Conservation (phyloP, 495 filamentous ascomycete species). For the Lepraria neglecta region DNA sequence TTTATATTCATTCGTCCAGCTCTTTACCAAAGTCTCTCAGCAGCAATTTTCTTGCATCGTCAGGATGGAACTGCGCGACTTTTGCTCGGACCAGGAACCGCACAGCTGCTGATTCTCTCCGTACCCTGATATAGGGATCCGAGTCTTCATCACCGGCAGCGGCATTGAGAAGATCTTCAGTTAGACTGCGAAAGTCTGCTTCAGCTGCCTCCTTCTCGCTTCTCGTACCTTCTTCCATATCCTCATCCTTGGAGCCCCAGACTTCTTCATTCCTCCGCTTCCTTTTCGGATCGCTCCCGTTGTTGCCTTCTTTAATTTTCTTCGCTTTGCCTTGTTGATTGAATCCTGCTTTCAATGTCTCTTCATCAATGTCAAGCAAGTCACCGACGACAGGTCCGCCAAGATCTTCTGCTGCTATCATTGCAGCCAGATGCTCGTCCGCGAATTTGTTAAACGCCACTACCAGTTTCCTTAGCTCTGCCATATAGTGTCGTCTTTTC, state of each 20-base stretch:
- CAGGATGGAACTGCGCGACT: conserved; percentile 80
- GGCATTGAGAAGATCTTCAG: conserved; percentile 57
- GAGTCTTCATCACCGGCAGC: conserved; percentile 41
- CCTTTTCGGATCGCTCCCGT: conserved; percentile 40
- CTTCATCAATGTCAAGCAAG: conserved; percentile 55
- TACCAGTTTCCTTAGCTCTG: conserved; percentile 51
- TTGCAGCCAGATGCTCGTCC: conserved; percentile 61
- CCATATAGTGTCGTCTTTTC: conserved; percentile 50
- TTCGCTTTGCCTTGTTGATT: conserved; percentile 64
- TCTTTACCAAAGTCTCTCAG: conserved; percentile 81
- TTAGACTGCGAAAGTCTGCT: conserved; percentile 59
- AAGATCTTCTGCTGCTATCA: conserved; percentile 81
- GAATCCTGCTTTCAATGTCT: conserved; percentile 60
- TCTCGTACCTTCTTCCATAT: conserved; percentile 28
- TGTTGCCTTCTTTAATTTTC: conserved; percentile 45
- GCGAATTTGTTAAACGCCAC: conserved; percentile 65
- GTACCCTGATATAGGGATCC: conserved; percentile 59
- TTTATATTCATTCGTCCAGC: conserved; percentile 53
- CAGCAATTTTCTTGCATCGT: conserved; percentile 66
- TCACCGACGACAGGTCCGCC: conserved; percentile 82
- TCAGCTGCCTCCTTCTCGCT: conserved; percentile 61
- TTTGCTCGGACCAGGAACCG: conserved; percentile 79
- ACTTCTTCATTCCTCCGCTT: conserved; percentile 73
- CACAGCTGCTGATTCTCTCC: conserved; percentile 71
- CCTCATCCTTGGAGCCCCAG: conserved; percentile 45